Conservation (phyloP, 2,329 filamentous ascomycete genomes). For the Aaosphaeria arxii region DNA sequence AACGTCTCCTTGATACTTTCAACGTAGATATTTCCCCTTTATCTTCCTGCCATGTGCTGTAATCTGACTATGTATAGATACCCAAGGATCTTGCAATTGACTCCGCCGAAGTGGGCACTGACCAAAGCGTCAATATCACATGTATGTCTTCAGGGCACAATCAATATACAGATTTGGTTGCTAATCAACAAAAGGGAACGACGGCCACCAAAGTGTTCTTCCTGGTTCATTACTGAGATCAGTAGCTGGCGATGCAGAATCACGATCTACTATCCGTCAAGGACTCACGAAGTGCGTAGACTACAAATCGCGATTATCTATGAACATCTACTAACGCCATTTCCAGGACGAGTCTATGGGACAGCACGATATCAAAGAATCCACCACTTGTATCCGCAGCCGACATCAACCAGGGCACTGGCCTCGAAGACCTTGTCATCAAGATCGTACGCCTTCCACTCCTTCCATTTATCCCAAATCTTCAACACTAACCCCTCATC, state of each 20-base stretch:
- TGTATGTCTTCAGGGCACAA: background rate
- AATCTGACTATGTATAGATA: background rate
- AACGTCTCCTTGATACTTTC: slow-evolving; percentile 68
- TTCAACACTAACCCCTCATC: slow-evolving; percentile 5
- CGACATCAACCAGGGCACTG: slow-evolving; percentile 49
- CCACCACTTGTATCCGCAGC: slow-evolving; percentile 61
- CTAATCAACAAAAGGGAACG: slow-evolving; percentile 41
- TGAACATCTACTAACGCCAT: background rate
- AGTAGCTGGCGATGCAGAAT: slow-evolving; percentile 22
- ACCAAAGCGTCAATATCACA: background rate
- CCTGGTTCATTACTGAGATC: slow-evolving; percentile 59
- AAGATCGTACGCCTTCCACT: slow-evolving; percentile 65
- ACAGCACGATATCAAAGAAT: slow-evolving; percentile 29
- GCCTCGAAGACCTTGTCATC: slow-evolving; percentile 53
- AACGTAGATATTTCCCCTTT: slow-evolving; percentile 41
- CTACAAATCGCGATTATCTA: background rate
- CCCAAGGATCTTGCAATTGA: background rate
- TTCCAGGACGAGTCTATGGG: slow-evolving; percentile 40
- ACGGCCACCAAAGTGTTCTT: slow-evolving; percentile 68
- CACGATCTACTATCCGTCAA: slow-evolving; percentile 30
- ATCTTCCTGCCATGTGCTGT: too few species aligned
- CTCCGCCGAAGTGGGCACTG: background rate
- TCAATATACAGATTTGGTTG: background rate
- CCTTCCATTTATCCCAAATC: background rate
- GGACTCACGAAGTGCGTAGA: slow-evolving; percentile 26